phyloP scores from a whole-genome alignment of 164 flowering plant genomes.

The Berberis thunbergii region DNA sequence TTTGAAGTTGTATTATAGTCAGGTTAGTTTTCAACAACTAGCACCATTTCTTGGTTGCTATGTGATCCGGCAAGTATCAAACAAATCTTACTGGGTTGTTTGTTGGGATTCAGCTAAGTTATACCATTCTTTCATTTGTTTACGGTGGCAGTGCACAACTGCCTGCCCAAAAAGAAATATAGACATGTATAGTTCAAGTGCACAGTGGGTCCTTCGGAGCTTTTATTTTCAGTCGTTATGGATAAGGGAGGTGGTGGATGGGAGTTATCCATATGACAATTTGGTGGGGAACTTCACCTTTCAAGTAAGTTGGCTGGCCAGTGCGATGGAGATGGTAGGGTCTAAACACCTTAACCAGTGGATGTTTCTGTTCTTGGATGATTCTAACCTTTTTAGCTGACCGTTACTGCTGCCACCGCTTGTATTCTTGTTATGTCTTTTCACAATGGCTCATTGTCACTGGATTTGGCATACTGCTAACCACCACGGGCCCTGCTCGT shows the following conservation, averaged over 20 bases:
- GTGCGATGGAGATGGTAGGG: background rate
- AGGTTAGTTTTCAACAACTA: background rate
- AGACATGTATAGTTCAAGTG: background rate
- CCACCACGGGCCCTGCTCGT: no score
- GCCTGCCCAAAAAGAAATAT: background rate
- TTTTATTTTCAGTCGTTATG: background rate
- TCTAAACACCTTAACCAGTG: no score
- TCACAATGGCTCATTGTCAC: no score
- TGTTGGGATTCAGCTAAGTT: background rate
- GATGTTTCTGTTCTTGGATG: no score
- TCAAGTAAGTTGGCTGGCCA: background rate
- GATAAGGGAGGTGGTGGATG: background rate
- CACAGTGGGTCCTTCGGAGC: background rate
- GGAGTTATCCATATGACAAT: background rate
- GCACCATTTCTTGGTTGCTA: background rate
- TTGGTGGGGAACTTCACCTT: background rate
- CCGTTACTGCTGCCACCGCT: no score
- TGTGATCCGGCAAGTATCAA: background rate
- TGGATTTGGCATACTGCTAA: no score
- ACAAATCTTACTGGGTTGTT: background rate
- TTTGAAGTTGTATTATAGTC: background rate
- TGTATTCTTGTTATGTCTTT: no score
- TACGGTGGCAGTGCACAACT: background rate
- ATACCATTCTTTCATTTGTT: slow-evolving; percentile 1
- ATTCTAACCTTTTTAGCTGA: no score